These are phyloP conservation scores for Phascolomyces articulosus DNA, from an alignment of 371 early-diverging fungal species.

Conservation along the genomic window DNA sequence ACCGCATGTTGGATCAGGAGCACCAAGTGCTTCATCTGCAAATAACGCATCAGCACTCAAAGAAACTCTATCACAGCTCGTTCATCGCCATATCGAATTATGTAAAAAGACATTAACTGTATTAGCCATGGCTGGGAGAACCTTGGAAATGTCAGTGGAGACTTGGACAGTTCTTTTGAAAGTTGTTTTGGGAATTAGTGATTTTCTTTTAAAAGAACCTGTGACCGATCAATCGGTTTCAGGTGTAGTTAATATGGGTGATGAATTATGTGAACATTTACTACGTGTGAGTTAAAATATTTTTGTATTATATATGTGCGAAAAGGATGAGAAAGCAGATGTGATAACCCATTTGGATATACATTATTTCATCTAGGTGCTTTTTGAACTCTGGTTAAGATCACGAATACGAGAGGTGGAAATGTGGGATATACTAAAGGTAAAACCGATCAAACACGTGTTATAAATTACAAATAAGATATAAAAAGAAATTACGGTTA, in stretches of 20 bases:
- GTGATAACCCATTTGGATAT: too few relatives aligned
- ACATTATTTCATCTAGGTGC: constrained; percentile 34
- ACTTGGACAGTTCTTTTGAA: constrained; percentile 82
- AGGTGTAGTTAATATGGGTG: constrained; percentile 67
- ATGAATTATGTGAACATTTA: constrained; percentile 75
- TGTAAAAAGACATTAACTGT: constrained; percentile 76
- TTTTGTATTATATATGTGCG: background rate
- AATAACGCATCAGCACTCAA: constrained; percentile 13
- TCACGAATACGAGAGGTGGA: constrained; percentile 65
- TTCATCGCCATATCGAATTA: constrained; percentile 68
- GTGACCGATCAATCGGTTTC: constrained; percentile 23
- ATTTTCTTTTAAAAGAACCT: constrained; percentile 67
- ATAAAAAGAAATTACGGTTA: too few relatives aligned
- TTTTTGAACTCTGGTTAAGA: constrained; percentile 78
- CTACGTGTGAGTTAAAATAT: constrained; percentile 50
- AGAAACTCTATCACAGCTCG: constrained; percentile 39
- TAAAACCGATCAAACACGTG: background rate
- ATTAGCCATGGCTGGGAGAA: constrained; percentile 65
- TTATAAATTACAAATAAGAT: too few relatives aligned
- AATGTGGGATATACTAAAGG: constrained; percentile 76
- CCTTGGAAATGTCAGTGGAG: constrained; percentile 64
- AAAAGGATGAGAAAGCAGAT: too few relatives aligned
- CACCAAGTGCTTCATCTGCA: constrained; percentile 6
- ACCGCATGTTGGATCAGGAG: constrained; percentile 5
- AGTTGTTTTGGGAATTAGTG: constrained; percentile 73